Percentiles rank a stretch among this genome's conserved stretches.
phyloP scores from a whole-genome alignment of 179 eudicot genomes.

The Spergularia azorica region DNA sequence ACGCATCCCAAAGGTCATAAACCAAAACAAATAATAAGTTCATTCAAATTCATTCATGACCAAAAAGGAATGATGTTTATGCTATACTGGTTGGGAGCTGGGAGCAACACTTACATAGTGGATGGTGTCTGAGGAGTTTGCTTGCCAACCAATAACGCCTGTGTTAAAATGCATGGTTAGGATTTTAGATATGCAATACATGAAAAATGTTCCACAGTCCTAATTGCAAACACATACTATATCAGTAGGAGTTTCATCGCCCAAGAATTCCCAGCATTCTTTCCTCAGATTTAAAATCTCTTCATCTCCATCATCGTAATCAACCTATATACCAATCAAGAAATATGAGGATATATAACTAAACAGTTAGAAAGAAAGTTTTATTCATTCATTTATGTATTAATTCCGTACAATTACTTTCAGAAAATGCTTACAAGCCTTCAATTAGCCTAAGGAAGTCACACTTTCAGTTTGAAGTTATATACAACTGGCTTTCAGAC shows the following conservation, averaged over 20 bases:
- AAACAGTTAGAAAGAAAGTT: neutral
- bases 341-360: neutral
- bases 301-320: slow-evolving; percentile 48
- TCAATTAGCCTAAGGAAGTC: too few relatives aligned
- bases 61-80: too few relatives aligned
- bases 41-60: too few relatives aligned
- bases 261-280: slow-evolving; percentile 46
- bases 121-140: slow-evolving; percentile 12
- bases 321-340: slow-evolving; percentile 30
- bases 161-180: slow-evolving; percentile 18
- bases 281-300: slow-evolving; percentile 42
- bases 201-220: neutral
- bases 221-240: slow-evolving; percentile 23
- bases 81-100: too few relatives aligned
- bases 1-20: neutral
- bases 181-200: neutral
- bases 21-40: neutral
- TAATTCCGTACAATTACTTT: too few relatives aligned
- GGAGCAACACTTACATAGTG: slow-evolving; percentile 21
- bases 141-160: slow-evolving; percentile 14
- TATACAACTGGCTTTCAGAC: neutral
- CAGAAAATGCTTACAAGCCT: too few relatives aligned
- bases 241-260: slow-evolving; percentile 23
- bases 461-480: too few relatives aligned
- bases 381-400: neutral